A percentile compares a stretch with the other conserved stretches of the same genome.
phyloP scores from a whole-genome alignment of 202 grass and related monocot species.

The Digitaria exilis region DNA sequence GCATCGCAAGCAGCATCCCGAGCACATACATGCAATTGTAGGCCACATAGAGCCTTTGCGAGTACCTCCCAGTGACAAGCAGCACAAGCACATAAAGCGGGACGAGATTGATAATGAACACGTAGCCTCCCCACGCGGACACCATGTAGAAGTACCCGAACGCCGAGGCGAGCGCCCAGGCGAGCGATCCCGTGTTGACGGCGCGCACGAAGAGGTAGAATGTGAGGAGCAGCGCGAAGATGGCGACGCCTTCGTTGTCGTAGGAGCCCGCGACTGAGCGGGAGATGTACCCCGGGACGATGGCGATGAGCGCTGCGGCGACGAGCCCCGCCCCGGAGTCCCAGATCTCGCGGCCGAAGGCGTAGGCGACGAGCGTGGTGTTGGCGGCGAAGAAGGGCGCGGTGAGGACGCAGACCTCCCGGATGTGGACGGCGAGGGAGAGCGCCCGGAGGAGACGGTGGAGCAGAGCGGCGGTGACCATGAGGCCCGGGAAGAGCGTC shows the following conservation, averaged over 20 bases:
- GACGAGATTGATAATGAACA: constrained; percentile 96
- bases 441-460: constrained; percentile 78
- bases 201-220: constrained; percentile 98
- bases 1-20: constrained; percentile 95
- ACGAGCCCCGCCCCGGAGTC: constrained; percentile 88
- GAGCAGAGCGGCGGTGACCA: constrained; percentile 94
- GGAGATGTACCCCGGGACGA: constrained; percentile 96
- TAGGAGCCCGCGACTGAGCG: constrained; percentile 89
- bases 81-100: constrained; percentile 92
- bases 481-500: constrained; percentile 93
- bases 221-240: constrained; percentile 96
- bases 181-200: constrained; percentile 88
- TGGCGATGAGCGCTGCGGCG: constrained; percentile 89
- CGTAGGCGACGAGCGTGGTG: constrained; percentile 94
- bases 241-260: constrained; percentile 95
- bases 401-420: constrained; percentile 99
- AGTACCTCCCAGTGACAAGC: constrained; percentile 94
- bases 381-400: constrained; percentile 97
- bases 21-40: constrained; percentile 96
- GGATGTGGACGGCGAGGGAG: constrained; percentile 92
- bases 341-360: constrained; percentile 99
- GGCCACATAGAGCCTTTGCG: constrained; percentile 94
- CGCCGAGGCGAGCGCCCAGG: constrained; percentile 84
- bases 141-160: constrained; percentile 99
- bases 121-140: constrained; percentile 96